These are phyloP conservation scores for Tylopilus subfusipes DNA, from an alignment of 768 basidiomycete genomes.

Conservation along the genomic window DNA sequence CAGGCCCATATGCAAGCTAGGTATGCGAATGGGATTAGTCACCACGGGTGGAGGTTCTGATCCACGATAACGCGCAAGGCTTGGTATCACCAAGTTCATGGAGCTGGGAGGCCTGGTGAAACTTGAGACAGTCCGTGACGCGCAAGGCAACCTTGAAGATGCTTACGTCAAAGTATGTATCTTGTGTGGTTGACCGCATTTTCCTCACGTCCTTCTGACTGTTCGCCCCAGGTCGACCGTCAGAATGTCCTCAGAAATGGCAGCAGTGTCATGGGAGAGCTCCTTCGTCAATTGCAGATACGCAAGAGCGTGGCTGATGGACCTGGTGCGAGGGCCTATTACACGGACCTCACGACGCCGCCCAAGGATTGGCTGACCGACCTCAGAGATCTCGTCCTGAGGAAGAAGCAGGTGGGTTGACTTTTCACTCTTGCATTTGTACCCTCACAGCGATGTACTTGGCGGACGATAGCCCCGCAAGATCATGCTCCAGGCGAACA, in stretches of 20 bases:
- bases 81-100: conserved; percentile 81
- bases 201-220: background rate
- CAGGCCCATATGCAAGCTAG: conserved; percentile 91
- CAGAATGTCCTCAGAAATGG: conserved; percentile 62
- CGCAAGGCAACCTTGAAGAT: conserved; percentile 58
- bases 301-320: conserved; percentile 85
- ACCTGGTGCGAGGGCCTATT: conserved; percentile 72
- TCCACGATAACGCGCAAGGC: conserved; percentile 35
- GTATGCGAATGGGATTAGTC: conserved; percentile 36
- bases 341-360: conserved; percentile 76
- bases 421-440: background rate
- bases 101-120: conserved; percentile 66
- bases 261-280: conserved; percentile 62
- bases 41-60: background rate
- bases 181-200: background rate
- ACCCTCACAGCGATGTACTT: background rate
- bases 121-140: conserved; percentile 63
- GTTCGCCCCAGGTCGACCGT: conserved; percentile 59
- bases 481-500: conserved; percentile 82
- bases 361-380: conserved; percentile 68
- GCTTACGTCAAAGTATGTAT: conserved; percentile 61
- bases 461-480: conserved; percentile 61
- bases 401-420: conserved; percentile 66
- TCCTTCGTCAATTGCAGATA: conserved; percentile 78
- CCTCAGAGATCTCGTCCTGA: conserved; percentile 72